Evolutionary conservation across 305 asterid species (phyloP), one percentile per base, ranked within the genome.

Genomic region (Plantago rigida): DNA sequence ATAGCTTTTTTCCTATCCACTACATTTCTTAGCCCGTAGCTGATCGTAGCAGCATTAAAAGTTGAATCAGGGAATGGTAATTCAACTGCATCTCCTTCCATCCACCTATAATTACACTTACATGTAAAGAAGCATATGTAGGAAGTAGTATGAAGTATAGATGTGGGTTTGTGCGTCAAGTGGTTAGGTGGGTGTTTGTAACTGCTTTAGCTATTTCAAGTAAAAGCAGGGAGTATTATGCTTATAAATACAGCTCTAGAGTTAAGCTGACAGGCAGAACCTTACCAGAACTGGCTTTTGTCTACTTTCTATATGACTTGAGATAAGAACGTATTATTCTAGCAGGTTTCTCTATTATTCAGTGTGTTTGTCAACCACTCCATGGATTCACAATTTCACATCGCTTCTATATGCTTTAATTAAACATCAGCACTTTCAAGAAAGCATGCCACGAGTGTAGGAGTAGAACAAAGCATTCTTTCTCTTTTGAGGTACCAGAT

Each of bases 1-100:
- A 91, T 68, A 47, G 95, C 83, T 68, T 74, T 81, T 52, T 50
- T 77, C 71, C 80, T 81, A 71, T 86, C 88, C 24, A 86, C 68
- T 31, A 91, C 79, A 71, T 87, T 91, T 66, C 94, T 73, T 56
- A 91, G 68, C 47, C 98, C 96, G 52, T 81, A 87, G 53, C 95
- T 95, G 71, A 87, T 82, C 47, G 98, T 87, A 47, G 89, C 86
- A 54, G 90, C 95, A 71, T 91, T 85, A 59, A 87, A 91, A 62
- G 68, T 76, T 26, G 81, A 82, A 57, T 59, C 77, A 0, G 90
- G 68, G 78, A 87, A 91, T 60, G 94, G 95, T 68, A 91, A 75
- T 71, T 82, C 78, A 52, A 69, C 71, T 36, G 95, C 96, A 76
- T 83, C 83, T 62, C 96, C 98, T 71, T 87, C 87, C 39, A 84